Evolutionary conservation across 2,329 filamentous ascomycete genomes (phyloP).

Genomic region (Neonectria ditissima): DNA sequence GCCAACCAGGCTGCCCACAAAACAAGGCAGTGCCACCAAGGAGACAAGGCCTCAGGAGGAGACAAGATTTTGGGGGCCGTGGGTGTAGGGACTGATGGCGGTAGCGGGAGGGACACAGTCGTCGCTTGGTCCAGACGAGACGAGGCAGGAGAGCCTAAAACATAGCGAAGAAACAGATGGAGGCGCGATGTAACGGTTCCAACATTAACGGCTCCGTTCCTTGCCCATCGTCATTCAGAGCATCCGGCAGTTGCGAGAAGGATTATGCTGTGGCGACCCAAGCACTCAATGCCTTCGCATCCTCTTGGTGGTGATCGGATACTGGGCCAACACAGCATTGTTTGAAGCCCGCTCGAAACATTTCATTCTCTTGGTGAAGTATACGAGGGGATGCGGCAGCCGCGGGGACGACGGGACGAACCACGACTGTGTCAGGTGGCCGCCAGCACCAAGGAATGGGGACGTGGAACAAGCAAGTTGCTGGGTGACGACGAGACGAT

Average conservation of each 20-base stretch:
- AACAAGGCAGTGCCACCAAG: conserved; percentile 35
- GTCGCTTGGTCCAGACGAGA: conserved; percentile 36
- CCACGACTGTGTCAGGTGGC: conserved; percentile 28
- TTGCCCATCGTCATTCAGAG: conserved; percentile 16
- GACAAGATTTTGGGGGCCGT: conserved; percentile 8
- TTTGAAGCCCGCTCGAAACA: conserved; percentile 22
- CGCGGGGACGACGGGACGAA: conserved; percentile 15
- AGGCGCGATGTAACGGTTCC: conserved; percentile 28
- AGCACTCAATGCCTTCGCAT: conserved; percentile 14
- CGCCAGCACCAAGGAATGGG: conserved; percentile 8
- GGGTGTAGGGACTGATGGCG: conserved; percentile 10
- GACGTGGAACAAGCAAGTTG: conserved; percentile 1
- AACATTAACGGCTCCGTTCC: conserved; percentile 24
- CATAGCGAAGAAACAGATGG: conserved; percentile 28
- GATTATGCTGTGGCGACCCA: conserved; percentile 13
- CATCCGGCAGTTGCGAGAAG: conserved; percentile 19
- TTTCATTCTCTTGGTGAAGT: conserved; percentile 3
- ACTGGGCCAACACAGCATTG: conserved; percentile 10
- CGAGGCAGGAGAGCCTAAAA: conserved; percentile 31
- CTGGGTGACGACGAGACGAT: conserved; percentile 9
- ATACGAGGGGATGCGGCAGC: conserved; percentile 22
- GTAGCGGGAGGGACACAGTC: neutral
- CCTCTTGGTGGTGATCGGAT: conserved; percentile 3
- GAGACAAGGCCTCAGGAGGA: conserved; percentile 7
- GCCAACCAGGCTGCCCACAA: conserved; percentile 26